Evolutionary conservation across 202 grass and related monocot genomes (phyloP), one percentile per base, ranked within the genome.

Genomic region (Panicum hallii): DNA sequence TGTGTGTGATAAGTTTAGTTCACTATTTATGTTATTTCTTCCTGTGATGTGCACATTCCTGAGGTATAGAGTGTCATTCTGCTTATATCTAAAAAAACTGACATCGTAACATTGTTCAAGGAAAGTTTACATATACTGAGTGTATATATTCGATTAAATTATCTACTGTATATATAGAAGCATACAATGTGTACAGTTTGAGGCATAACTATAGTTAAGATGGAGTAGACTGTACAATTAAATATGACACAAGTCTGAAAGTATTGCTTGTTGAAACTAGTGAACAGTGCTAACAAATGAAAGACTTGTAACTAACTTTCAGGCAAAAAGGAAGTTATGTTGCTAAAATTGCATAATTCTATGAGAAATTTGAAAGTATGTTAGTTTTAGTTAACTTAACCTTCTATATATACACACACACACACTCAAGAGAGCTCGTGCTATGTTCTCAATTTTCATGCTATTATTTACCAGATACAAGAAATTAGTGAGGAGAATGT

Each of bases 401-500:
- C 19, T 67, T 20, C 9, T 44, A 13, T 77, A 78, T 14, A 26
- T 26, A 26, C 1, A 26, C 1, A 26, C 26, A 26, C 26, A 77
- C 7, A 26, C 28, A 28, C 23, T 72, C n/a, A 11, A 72, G 47
- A 45, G 52, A 50, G 42, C 48, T 42, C 43, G 44, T 7, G 11
- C 50, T 74, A 28, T 52, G 5, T 14, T 65, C 60, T 67, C n/a
- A 82, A 43, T 26, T 66, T 77, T 79, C 17, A 74, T 16, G 19
- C 19, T 49, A 16, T 58, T 53, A 7, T 54, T 46, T 79, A 63
- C 52, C 84, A 90, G 89, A 87, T 87, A 75, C 70, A 87, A 56
- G 80, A 80, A 76, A 80, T 63, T 65, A 48, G 80, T 34, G 75
- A 49, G 26, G 84, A 90, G 16, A 87, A 70, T 65, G 6, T 80